Evolutionary conservation across 352 stramenopile species (phyloP), one percentile per base, ranked within the genome.

Genomic region (Pythium folliculosum): DNA sequence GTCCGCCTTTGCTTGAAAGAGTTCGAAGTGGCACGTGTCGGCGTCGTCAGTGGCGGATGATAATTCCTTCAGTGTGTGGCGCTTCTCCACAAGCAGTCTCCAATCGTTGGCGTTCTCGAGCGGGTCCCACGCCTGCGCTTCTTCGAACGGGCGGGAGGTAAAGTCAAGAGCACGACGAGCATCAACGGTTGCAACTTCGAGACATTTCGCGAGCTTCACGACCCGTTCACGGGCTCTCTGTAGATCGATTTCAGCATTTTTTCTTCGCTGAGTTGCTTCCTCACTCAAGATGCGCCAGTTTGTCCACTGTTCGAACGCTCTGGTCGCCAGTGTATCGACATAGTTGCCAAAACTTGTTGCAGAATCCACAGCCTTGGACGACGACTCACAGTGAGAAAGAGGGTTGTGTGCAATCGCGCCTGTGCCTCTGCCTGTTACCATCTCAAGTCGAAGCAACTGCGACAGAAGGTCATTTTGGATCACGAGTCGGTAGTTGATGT

Each of bases 31-130:
- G 48, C 82, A 78, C 21, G 60, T 61, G 14, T 89, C 74, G 3
- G 80, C 69, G 17, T 89, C 63, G 10, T 75, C 60, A 19, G 80
- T 72, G 0, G 62, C 66, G 10, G 71, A 57, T 16, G 72, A 63
- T 3, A 88, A 63, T 8, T 80, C 67, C 23, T 85, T 88, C 3
- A 77, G 53, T 1, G 85, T 67, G 22, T 80, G 72, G 5, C 84
- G 80, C 61, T 92, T 94, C 12, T 80, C 63, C 12, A 92, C 81
- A 12, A 94, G 70, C 5, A 82, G 71, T 23, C 60, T 77, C 81
- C 86, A 90, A 63, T 94, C 80, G 54, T 92, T 94, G 5, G 86
- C 84, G 58, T 94, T 94, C 63, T 94, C 86, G 2, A 94, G 66
- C 1, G 79, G 75, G 65, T 94, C 86, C 86, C 86, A 94, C 5